These are phyloP conservation scores for Plasmopara viticola DNA, from an alignment of 352 stramenopile species.

Conservation along the genomic window DNA sequence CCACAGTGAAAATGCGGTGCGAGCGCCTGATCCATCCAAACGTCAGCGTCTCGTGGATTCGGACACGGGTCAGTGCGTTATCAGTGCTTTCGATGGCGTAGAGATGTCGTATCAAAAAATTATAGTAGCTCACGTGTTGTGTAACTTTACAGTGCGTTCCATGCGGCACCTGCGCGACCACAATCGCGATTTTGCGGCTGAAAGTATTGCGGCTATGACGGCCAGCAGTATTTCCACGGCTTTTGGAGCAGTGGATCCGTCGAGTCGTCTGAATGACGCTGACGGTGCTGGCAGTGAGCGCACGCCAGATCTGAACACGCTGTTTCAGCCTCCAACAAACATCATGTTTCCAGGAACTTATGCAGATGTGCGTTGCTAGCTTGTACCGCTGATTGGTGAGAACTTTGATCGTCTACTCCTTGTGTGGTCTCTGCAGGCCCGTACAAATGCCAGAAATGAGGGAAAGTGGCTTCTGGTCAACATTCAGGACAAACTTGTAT, in stretches of 20 bases:
- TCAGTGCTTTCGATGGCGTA: constrained; percentile 17
- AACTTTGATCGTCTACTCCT: not conserved
- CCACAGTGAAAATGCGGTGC: constrained; percentile 42
- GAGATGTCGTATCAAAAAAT: not conserved
- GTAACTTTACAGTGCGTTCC: constrained; percentile 23
- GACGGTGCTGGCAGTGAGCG: constrained; percentile 11
- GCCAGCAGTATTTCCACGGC: constrained; percentile 35
- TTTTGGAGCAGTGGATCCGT: constrained; percentile 24
- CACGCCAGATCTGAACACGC: constrained; percentile 46
- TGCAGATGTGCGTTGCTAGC: constrained; percentile 43
- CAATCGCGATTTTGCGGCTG: constrained; percentile 74
- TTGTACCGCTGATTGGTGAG: not conserved
- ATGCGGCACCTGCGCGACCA: constrained; percentile 60
- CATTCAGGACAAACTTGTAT: constrained; percentile 92
- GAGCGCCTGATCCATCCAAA: constrained; percentile 74
- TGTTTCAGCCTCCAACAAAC: constrained; percentile 69
- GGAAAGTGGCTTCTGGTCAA: constrained; percentile 92
- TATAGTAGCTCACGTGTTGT: constrained; percentile 1
- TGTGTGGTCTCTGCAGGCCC: constrained; percentile 29
- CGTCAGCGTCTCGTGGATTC: constrained; percentile 71
- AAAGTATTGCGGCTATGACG: constrained; percentile 75
- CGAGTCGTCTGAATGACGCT: constrained; percentile 6
- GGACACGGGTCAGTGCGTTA: constrained; percentile 24
- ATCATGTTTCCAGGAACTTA: constrained; percentile 82
- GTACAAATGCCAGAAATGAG: constrained; percentile 74